Base-by-base conservation (phyloP, 306 rosid genomes). In the Gleditsia sinensis region DNA sequence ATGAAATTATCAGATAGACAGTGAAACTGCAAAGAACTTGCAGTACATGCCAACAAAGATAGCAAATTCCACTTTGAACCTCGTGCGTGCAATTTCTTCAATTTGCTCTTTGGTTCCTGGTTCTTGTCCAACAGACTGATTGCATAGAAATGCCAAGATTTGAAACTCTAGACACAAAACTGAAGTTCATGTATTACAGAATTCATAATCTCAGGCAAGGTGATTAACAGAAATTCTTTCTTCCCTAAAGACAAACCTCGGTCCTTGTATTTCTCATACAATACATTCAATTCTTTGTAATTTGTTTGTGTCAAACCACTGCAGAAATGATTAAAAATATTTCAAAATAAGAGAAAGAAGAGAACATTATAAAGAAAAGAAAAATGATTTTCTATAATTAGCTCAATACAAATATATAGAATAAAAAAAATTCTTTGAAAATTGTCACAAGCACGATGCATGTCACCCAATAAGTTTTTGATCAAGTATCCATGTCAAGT, bases 71-170 rank as follows among this genome's bases (percentile, higher is more conserved):
- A 92, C 93, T 87, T 91, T 87, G 72, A 90, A 93, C 86, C 76
- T 87, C 20, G 97, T 89, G 88, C 97, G 91, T 24, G 55, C 90
- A 67, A 75, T 79, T 40, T 93, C 83, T 80, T 89, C 88, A 81
- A 93, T 93, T 80, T 87, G 86, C 49, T 93, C 95, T 69, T 75
- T 90, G 88, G 28, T 74, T 81, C 96, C 98, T 0, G 98, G 97
- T 78, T 93, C 98, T 85, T 90, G 97, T 72, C 89, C 86, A 51
- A 62, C 85, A 86, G 90, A 90, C 81, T 93, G 98, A 78, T 93
- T 93, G 93, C 98, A 93, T 69, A 97, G 98, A 87, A 93, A 93
- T 68, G 98, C 98, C 93, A 90, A 87, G 76, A 93, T 93, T 84
- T 90, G 93, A 57, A 93, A 70, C 64, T 87, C 98, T 93, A 51